Percentiles rank a stretch among this genome's conserved stretches.
phyloP scores from a whole-genome alignment of 2,329 filamentous ascomycete genomes.

The Coccinonectria pachysandricola region DNA sequence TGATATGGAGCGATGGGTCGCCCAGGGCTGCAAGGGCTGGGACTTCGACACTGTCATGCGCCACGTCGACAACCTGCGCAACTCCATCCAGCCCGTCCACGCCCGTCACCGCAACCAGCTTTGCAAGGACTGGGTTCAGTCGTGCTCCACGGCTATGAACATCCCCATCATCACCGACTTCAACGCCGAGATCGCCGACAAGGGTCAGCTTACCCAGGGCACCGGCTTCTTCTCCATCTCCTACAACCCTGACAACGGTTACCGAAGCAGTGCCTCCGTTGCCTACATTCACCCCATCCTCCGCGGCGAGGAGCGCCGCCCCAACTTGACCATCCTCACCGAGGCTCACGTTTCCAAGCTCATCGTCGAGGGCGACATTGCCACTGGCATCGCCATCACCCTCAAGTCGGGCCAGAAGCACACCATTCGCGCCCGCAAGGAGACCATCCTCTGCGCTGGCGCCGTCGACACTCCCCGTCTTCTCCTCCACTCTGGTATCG shows the following conservation, averaged over 20 bases:
- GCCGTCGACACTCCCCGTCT: slow-evolving; percentile 71
- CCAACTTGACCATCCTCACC: slow-evolving; percentile 78
- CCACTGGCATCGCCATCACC: slow-evolving; percentile 62
- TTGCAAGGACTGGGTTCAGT: slow-evolving; percentile 79
- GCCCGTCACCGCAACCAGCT: slow-evolving; percentile 79
- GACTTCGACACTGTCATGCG: slow-evolving; percentile 76
- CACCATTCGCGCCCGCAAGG: slow-evolving; percentile 54
- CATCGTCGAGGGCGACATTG: slow-evolving; percentile 58
- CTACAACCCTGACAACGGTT: slow-evolving; percentile 82
- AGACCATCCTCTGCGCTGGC: slow-evolving; percentile 72
- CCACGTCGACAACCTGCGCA: slow-evolving; percentile 72
- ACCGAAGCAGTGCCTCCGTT: slow-evolving; percentile 75
- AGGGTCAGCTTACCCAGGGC: slow-evolving; percentile 61
- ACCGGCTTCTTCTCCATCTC: slow-evolving; percentile 87
- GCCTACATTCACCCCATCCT: slow-evolving; percentile 91
- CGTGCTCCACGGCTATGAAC: slow-evolving; percentile 67
- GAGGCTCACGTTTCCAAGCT: slow-evolving; percentile 80
- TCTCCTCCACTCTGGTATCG: slow-evolving; percentile 47
- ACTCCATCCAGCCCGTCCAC: slow-evolving; percentile 85
- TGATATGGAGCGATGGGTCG: slow-evolving; percentile 77
- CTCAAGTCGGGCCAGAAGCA: slow-evolving; percentile 42
- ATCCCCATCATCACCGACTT: slow-evolving; percentile 80
- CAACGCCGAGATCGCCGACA: slow-evolving; percentile 70
- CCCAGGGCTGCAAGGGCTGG: slow-evolving; percentile 75
- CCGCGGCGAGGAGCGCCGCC: slow-evolving; percentile 67